Conservation (phyloP, 768 basidiomycete genomes). For the Collybiopsis confluens region DNA sequence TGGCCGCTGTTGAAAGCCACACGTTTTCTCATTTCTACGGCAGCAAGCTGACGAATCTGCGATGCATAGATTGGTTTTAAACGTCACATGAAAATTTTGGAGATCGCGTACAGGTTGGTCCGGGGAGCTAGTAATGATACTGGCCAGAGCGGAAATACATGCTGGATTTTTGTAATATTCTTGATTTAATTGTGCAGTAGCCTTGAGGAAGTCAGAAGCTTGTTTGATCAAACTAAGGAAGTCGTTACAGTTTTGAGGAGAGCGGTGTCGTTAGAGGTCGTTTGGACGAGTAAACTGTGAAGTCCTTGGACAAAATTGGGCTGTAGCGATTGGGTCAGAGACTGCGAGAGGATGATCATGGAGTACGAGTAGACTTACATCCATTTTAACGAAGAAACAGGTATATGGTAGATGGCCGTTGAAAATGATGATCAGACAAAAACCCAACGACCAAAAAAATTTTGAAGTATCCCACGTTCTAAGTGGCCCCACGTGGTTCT, state of each 20-base stretch:
- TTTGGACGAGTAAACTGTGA: constrained; percentile 82
- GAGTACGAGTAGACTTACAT: constrained; percentile 35
- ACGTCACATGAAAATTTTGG: constrained; percentile 1
- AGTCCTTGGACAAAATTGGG: constrained; percentile 74
- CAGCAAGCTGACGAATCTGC: constrained; percentile 94
- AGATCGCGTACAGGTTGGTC: constrained; percentile 66
- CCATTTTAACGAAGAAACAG: constrained; percentile 31
- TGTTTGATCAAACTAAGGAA: constrained; percentile 10
- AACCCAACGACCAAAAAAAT: neutral
- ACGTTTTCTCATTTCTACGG: constrained; percentile 95
- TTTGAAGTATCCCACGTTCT: neutral
- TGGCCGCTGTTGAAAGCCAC: constrained; percentile 73
- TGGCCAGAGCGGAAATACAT: constrained; percentile 89
- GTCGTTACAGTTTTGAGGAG: constrained; percentile 81
- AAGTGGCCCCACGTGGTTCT: neutral
- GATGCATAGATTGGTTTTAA: constrained; percentile 8
- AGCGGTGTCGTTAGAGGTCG: constrained; percentile 83
- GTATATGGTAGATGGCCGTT: constrained; percentile 13
- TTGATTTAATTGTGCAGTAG: constrained; percentile 85
- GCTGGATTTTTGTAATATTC: constrained; percentile 88
- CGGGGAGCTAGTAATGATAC: constrained; percentile 81
- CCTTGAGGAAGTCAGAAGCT: constrained; percentile 40
- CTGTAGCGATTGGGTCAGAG: constrained; percentile 33
- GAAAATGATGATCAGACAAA: constrained; percentile 3
- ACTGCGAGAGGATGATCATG: constrained; percentile 8